Conservation (phyloP, 148 eudicot species). For the Heliosperma pusillum region DNA sequence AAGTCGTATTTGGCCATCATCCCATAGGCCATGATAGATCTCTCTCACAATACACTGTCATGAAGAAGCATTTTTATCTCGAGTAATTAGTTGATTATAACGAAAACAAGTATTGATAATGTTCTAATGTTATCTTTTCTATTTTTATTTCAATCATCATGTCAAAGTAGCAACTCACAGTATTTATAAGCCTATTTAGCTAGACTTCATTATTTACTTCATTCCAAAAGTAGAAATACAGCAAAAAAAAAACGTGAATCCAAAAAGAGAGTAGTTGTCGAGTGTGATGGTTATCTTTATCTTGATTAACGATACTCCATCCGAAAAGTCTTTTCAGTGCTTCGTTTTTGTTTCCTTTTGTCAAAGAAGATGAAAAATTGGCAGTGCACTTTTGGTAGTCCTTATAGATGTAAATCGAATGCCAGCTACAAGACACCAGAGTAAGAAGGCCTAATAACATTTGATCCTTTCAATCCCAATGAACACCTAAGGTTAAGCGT, state of each 20-base stretch:
- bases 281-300: too few relatives aligned
- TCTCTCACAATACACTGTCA: conserved; percentile 43
- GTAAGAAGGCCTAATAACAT: neutral
- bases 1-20: conserved; percentile 54
- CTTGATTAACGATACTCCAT: neutral
- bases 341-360: neutral
- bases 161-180: neutral
- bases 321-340: neutral
- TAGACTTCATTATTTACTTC: too few relatives aligned
- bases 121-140: neutral
- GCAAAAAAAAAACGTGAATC: too few relatives aligned
- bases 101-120: conserved; percentile 1
- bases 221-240: too few relatives aligned
- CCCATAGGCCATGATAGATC: conserved; percentile 50
- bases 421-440: neutral
- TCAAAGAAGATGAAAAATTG: neutral
- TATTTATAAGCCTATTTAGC: too few relatives aligned
- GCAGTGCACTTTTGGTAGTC: neutral
- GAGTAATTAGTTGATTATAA: neutral
- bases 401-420: neutral
- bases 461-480: neutral
- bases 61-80: conserved; percentile 22
- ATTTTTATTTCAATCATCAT: neutral
- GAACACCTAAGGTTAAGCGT: neutral
- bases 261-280: too few relatives aligned